These are phyloP conservation scores for Pseudogymnoascus sp. DNA, from an alignment of 2,329 filamentous ascomycete species.

Conservation along the genomic window DNA sequence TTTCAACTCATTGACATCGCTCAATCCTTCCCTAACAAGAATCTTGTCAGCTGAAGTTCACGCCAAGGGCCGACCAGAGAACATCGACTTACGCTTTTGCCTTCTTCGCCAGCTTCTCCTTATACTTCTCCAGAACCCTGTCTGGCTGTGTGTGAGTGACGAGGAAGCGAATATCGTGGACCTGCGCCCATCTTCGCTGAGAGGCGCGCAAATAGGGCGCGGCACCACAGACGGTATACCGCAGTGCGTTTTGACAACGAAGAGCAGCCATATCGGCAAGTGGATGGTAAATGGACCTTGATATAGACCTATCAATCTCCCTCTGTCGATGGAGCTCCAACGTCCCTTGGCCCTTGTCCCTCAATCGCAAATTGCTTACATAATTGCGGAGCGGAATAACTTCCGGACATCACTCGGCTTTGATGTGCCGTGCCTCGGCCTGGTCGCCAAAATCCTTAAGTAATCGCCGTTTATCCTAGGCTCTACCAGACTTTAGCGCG, in stretches of 20 bases:
- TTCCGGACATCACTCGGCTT: background rate
- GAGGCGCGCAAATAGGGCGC: conserved; percentile 26
- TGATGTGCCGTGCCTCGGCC: conserved; percentile 9
- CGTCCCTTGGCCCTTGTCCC: background rate
- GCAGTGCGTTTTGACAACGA: conserved; percentile 37
- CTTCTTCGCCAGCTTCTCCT: conserved; percentile 73
- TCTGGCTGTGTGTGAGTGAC: conserved; percentile 64
- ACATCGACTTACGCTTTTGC: conserved; percentile 51
- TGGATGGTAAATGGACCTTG: background rate
- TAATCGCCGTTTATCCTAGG: background rate
- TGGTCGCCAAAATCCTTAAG: background rate
- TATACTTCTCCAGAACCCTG: conserved; percentile 74
- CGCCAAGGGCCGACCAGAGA: background rate
- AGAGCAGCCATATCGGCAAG: conserved; percentile 36
- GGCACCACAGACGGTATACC: conserved; percentile 29
- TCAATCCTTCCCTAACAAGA: conserved; percentile 45
- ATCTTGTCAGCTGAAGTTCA: conserved; percentile 1
- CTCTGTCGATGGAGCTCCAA: background rate
- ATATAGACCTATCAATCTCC: background rate
- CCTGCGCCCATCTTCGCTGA: conserved; percentile 82
- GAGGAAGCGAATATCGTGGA: conserved; percentile 85
- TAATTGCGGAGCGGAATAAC: background rate
- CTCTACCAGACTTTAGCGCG: background rate
- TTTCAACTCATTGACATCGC: conserved; percentile 66
- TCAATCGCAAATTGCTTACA: conserved; percentile 6